These are phyloP conservation scores for Ceratocystis diversiconidia DNA, from an alignment of 2,329 filamentous ascomycete species.

Conservation along the genomic window DNA sequence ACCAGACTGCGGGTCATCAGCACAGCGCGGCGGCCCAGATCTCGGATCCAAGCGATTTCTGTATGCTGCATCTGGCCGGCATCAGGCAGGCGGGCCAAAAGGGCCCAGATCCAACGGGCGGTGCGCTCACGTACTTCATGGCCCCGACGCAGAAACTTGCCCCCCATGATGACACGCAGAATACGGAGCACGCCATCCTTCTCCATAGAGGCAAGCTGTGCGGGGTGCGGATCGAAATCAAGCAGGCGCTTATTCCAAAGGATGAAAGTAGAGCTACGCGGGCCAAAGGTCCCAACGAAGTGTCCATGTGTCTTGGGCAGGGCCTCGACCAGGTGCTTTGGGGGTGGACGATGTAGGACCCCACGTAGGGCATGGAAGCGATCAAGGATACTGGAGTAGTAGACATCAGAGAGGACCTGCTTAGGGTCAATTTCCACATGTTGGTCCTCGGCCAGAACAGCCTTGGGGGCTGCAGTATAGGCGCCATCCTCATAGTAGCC, in stretches of 20 bases:
- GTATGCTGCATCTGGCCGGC: slow-evolving; percentile 59
- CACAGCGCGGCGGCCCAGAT: slow-evolving; percentile 64
- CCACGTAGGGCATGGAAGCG: slow-evolving; percentile 53
- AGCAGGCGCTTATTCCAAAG: slow-evolving; percentile 40
- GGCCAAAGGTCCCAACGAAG: slow-evolving; percentile 40
- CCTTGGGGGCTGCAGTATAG: slow-evolving; percentile 49
- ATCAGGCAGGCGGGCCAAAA: slow-evolving; percentile 62
- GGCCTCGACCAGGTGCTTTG: slow-evolving; percentile 35
- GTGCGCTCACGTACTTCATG: slow-evolving; percentile 47
- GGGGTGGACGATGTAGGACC: slow-evolving; percentile 42
- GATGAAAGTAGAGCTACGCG: slow-evolving; percentile 34
- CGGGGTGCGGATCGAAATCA: slow-evolving; percentile 41
- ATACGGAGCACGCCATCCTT: slow-evolving; percentile 52
- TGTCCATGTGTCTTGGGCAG: slow-evolving; percentile 41
- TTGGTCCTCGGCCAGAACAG: slow-evolving; percentile 22
- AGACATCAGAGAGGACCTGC: slow-evolving; percentile 45
- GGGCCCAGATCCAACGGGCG: slow-evolving; percentile 73
- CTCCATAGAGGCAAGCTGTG: slow-evolving; percentile 49
- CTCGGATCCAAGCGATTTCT: slow-evolving; percentile 62
- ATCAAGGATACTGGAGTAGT: slow-evolving; percentile 49
- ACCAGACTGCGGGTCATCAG: slow-evolving; percentile 41
- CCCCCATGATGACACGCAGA: slow-evolving; percentile 50
- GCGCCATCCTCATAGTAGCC: slow-evolving; percentile 67
- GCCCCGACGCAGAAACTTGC: slow-evolving; percentile 48
- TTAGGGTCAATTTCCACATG: slow-evolving; percentile 25